phyloP scores from a whole-genome alignment of 2,329 filamentous ascomycete genomes.

The Phyllosticta citribraziliensis region DNA sequence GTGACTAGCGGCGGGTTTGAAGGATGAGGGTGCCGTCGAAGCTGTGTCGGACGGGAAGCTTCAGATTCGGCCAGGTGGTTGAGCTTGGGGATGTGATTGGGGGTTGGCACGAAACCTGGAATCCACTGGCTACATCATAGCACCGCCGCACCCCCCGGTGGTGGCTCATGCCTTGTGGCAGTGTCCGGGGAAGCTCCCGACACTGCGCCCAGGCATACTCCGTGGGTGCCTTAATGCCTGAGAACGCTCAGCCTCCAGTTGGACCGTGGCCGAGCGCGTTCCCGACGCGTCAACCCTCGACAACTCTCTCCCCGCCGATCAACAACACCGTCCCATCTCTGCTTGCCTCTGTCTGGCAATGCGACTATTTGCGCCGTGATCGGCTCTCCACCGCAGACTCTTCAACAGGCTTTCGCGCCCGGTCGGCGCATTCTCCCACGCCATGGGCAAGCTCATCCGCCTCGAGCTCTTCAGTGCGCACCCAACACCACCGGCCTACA shows the following conservation, averaged over 20 bases:
- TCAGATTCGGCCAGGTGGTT: background rate
- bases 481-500: constrained; percentile 1
- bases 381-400: background rate
- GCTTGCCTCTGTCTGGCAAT: constrained; percentile 3
- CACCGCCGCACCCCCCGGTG: background rate
- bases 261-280: constrained; percentile 1
- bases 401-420: background rate
- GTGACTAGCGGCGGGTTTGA: background rate
- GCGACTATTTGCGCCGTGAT: constrained; percentile 1
- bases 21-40: background rate
- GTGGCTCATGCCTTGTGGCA: too few species aligned
- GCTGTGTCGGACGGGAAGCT: background rate
- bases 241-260: background rate
- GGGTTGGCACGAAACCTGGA: background rate
- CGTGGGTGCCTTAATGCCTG: background rate
- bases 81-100: background rate
- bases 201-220: background rate
- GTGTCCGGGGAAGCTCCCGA: background rate
- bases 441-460: constrained; percentile 91
- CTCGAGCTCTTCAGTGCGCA: constrained; percentile 83
- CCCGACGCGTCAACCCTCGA: constrained; percentile 6
- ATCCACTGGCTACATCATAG: background rate
- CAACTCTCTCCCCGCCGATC: constrained; percentile 3
- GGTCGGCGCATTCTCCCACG: background rate
- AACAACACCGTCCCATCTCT: background rate